Percentiles rank a stretch among this genome's conserved stretches.
Conservation (phyloP, 2,329 filamentous ascomycete genomes). For the Spiromastix sp. region DNA sequence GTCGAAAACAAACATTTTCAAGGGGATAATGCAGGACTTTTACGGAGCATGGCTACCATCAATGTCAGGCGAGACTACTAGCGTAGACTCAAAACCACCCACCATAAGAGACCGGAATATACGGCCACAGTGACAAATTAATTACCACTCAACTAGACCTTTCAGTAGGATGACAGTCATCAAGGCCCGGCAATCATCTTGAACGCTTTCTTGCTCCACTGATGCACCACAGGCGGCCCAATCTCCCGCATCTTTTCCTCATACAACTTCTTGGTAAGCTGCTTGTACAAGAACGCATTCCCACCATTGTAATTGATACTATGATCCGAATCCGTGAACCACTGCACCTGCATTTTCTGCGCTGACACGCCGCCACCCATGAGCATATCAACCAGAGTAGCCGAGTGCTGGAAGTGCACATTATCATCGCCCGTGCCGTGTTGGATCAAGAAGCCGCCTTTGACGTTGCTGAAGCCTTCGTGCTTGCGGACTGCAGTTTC, state of each 20-base stretch:
- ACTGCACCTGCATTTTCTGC: slow-evolving; percentile 52
- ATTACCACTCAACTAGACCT: too few relatives aligned
- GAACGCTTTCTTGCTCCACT: slow-evolving; percentile 35
- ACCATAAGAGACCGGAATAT: too few relatives aligned
- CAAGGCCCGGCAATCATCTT: neutral
- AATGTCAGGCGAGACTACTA: too few relatives aligned
- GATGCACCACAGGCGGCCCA: slow-evolving; percentile 27
- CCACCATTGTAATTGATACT: slow-evolving; percentile 49
- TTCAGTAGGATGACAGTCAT: neutral
- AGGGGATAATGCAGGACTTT: too few relatives aligned
- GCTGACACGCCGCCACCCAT: slow-evolving; percentile 50
- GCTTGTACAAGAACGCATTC: slow-evolving; percentile 49
- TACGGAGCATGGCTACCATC: too few relatives aligned
- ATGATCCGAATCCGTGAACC: slow-evolving; percentile 58
- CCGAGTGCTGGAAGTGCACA: slow-evolving; percentile 59
- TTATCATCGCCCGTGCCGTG: slow-evolving; percentile 63
- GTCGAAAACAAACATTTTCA: too few relatives aligned
- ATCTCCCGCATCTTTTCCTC: slow-evolving; percentile 47
- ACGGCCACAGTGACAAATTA: too few relatives aligned
- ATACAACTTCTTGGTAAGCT: slow-evolving; percentile 50
- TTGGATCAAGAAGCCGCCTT: slow-evolving; percentile 51
- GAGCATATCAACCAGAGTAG: slow-evolving; percentile 51
- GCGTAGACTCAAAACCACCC: too few relatives aligned
- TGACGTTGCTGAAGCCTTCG: slow-evolving; percentile 52
- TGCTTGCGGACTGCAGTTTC: slow-evolving; percentile 48